Evolutionary conservation across 2,329 filamentous ascomycete species (phyloP).

Genomic region (Orbilia ellipsospora): DNA sequence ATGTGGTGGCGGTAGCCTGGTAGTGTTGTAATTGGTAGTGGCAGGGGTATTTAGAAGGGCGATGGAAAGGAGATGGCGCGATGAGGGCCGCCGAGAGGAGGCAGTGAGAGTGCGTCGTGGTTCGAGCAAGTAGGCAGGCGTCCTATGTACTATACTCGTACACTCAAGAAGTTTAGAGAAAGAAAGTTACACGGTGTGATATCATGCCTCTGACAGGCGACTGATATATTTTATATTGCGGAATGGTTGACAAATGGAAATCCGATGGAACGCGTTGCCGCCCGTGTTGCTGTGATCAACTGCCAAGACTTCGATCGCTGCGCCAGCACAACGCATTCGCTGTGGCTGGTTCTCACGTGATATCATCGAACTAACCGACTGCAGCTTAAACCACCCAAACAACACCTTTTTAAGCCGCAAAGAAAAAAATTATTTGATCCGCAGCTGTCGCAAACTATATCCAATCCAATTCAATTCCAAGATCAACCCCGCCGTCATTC

Average conservation of each 20-base stretch:
- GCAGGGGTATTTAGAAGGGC: neutral
- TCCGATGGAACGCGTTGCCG: neutral
- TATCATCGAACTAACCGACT: too few species aligned
- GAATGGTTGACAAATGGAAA: neutral
- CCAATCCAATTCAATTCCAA: too few species aligned
- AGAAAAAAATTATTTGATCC: slow-evolving; percentile 40
- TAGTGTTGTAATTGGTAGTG: neutral
- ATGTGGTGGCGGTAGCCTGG: neutral
- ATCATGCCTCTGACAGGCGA: too few species aligned
- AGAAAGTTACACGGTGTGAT: too few species aligned
- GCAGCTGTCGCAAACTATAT: neutral
- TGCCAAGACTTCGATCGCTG: neutral
- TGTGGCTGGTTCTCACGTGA: too few species aligned
- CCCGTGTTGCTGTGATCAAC: neutral
- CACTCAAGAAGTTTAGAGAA: too few species aligned
- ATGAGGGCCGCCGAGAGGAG: neutral
- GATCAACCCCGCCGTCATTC: neutral
- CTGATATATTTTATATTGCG: too few species aligned
- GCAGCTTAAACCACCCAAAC: neutral
- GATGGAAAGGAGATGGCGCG: slow-evolving; percentile 9
- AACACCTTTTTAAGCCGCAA: slow-evolving; percentile 38
- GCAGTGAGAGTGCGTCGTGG: neutral
- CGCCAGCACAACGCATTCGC: too few species aligned
- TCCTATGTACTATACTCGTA: too few species aligned
- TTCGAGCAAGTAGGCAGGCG: too few species aligned